Evolutionary conservation across 176 grass and related monocot species (phyloP), one percentile per base, ranked within the genome.

Genomic region (Microstegium vimineum): DNA sequence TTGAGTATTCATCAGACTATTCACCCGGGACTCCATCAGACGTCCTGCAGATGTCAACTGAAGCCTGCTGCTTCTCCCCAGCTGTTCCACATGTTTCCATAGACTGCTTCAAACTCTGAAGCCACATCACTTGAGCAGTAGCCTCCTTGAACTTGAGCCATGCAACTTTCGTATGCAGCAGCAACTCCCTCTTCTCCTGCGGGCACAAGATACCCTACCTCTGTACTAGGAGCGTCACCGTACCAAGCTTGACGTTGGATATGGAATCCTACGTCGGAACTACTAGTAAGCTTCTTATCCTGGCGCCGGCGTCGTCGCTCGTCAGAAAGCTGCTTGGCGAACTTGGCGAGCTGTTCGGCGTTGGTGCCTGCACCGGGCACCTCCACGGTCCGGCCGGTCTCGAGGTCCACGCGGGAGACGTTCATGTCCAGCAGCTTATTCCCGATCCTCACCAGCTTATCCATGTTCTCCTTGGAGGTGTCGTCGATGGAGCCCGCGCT

Each of bases 391-490:
- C 25, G 34, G 60, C 94, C 91, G 2, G 84, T 97, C 79, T 92
- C 94, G 37, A 94, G 62, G 77, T 94, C 89, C 43, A 97, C 88
- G 17, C 90, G 85, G 37, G 81, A 62, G 46, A 94, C 85, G 14
- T 75, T 84, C 46, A 75, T 87, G 73, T n/a, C 73, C 5, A 97
- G 84, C 16, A 97, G 94, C 3, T 89, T 46, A 0, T 78, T 72
- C 15, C 90, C 91, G 10, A 97, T 86, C n/a, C 68, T 38, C 47
- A 90, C 73, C 20, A 97, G 75, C 22, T 62, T 89, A 7, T 89
- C 33, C 82, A 92, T 26, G 80, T 97, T 97, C 2, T 40, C 69
- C 60, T 68, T 84, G 2, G 87, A 82, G 30, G 80, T 54, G 75
- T 91, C 77, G 43, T 97, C 92, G 11, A 85, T 84, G 8, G 91